Base-by-base conservation (phyloP, 805 yeast genomes). In the Jamesozyma jinghongensis region DNA sequence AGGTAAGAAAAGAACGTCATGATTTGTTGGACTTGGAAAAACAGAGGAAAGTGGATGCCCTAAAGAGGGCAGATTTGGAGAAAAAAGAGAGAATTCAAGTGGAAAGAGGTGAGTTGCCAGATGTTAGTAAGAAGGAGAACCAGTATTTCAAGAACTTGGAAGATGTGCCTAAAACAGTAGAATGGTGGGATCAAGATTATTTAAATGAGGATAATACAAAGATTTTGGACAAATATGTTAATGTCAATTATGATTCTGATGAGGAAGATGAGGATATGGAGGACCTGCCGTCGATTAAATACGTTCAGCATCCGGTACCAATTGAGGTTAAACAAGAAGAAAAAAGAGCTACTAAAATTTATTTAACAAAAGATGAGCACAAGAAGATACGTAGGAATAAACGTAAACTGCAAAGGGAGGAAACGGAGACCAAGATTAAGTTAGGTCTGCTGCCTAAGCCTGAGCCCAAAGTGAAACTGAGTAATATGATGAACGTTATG, bases 131-230 rank as follows among this genome's bases (percentile, higher is more conserved):
- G 1, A 81, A 79, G 3, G 95, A 85, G 52, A 72, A 75, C 16
- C 56, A 64, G 7, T 82, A 70, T 52, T 28, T 44, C 6, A 59
- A 63, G 39, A 64, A 65, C 0, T 34, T 36, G 5, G 42, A 53
- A 0, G 53, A 44, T 16, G 87, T 88, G 1, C 94, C 95, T 0
- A 45, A 42, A 2, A 34, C 13, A 14, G 61, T 79, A 2, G 96
- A 87, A 59, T 86, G 96, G 95, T 90, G 97, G 97, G 96, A 90
- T 62, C 57, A 62, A 40, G 75, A 75, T 2, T 73, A 75, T 36
- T 49, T 82, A 2, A 66, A 65, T 20, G 59, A 60, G 3, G 54
- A 54, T 2, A 16, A 16, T 32, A 70, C 74, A 48, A 56, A 56
- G 1, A 52, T 65, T 31, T 43, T 68, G n/a, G 64, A 62, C 1